Evolutionary conservation across 371 early-diverging fungal species (phyloP).

Genomic region (Cokeromyces recurvatus): DNA sequence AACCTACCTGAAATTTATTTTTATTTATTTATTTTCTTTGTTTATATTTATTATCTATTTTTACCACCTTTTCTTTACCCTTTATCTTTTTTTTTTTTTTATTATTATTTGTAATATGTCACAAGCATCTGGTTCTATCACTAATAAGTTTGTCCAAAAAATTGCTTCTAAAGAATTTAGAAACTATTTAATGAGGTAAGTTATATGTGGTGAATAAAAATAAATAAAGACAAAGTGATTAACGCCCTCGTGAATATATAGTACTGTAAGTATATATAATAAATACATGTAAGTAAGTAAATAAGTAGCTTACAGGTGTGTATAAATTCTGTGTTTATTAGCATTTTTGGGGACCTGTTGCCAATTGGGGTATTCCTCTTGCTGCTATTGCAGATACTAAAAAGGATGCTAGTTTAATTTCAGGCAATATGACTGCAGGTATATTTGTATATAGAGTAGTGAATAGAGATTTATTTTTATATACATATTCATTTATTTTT

Average conservation of each 20-base stretch:
- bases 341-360: conserved; percentile 94
- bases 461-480: not conserved
- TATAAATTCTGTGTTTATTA: no score
- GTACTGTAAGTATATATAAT: no score
- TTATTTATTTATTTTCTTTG: no score
- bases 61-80: no score
- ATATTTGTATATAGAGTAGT: not conserved
- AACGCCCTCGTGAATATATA: no score
- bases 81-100: not conserved
- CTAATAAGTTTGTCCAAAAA: conserved; percentile 18
- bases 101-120: conserved; percentile 14
- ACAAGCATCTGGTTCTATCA: conserved; percentile 20
- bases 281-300: no score
- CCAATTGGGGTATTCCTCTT: conserved; percentile 97
- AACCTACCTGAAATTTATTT: no score
- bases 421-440: conserved; percentile 92
- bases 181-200: conserved; percentile 23
- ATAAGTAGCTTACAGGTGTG: no score
- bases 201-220: not conserved
- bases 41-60: no score
- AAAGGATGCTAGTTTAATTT: conserved; percentile 90
- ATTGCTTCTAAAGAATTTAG: conserved; percentile 20
- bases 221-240: not conserved
- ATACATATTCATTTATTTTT: no score
- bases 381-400: conserved; percentile 93